Base-by-base conservation (phyloP, 2,329 filamentous ascomycete species). In the Penicillium sclerotiorum region DNA sequence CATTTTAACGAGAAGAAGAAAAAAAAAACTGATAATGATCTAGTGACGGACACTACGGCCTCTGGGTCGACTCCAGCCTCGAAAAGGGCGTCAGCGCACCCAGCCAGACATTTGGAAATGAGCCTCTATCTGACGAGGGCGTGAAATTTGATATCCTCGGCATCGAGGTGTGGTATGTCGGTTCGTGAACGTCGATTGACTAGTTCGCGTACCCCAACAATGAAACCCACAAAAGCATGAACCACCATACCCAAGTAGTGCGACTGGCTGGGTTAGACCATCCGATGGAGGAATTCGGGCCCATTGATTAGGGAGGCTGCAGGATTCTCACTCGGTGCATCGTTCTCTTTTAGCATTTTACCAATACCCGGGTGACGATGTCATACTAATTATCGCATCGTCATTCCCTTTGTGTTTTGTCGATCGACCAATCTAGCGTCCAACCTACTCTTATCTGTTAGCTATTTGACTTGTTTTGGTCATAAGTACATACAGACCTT, bases 41-140 rank as follows among this genome's bases (percentile, higher is more conserved):
- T 53, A 74, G 72, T 13, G 91, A 96, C 60, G 93, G 94, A 1
- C 88, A 89, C 62, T 97, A 94, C 68, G 94, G 94, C 2, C 77
- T 99, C 5, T 97, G 94, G 94, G 80, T 99, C 11, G 90, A 96
- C 67, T 88, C 93, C 60, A 84, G 83, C 15, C 83, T 97, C 38
- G 89, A 93, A 56, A 83, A 87, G 49, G 94, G 94, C 3, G 84
- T 96, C 45, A 95, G 90, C 64, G 85, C 87, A 35, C 80, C 83
- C 4, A 96, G 91, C 67, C 86, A 89, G 53, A 99, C 94, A 0
- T 99, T 97, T 74, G 90, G 91, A 1, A 99, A 99, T 61, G 92
- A 96, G 75, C 87, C 89, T 8, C 75, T 99, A 44, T 96, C 93
- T 63, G 93, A 96, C 47, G 90, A 95, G 64, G 94, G 93, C 1